Percentiles rank a stretch among this genome's conserved stretches.
phyloP scores from a whole-genome alignment of 805 yeast species.

The Wickerhamomyces kurtzmanii region DNA sequence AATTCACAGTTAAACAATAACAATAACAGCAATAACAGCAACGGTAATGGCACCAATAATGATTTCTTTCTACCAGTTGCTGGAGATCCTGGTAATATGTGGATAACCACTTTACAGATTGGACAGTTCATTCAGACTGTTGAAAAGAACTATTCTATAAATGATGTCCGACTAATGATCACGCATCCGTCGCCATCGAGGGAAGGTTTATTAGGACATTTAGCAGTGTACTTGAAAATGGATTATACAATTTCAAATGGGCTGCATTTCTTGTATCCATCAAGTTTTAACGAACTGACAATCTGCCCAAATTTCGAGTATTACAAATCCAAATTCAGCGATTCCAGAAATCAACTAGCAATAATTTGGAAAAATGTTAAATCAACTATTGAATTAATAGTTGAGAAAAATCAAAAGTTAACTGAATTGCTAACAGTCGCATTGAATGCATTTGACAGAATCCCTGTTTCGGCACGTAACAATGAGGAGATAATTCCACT shows the following conservation, averaged over 20 bases:
- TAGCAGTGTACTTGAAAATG: constrained; percentile 56
- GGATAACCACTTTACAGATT: constrained; percentile 65
- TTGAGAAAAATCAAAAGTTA: constrained; percentile 30
- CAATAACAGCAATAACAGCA: constrained; percentile 19
- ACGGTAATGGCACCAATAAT: constrained; percentile 10
- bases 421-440: constrained; percentile 43
- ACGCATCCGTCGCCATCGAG: constrained; percentile 65
- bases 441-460: constrained; percentile 50
- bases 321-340: constrained; percentile 52
- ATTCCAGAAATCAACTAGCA: constrained; percentile 50
- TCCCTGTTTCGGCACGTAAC: constrained; percentile 32
- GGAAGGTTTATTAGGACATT: constrained; percentile 59
- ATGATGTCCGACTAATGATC: constrained; percentile 49
- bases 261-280: constrained; percentile 59
- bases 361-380: constrained; percentile 55
- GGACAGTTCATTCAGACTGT: constrained; percentile 52
- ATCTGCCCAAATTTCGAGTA: constrained; percentile 54
- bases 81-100: constrained; percentile 56
- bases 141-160: constrained; percentile 25
- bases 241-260: constrained; percentile 71
- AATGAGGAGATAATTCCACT: constrained; percentile 33
- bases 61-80: constrained; percentile 37
- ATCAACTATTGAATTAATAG: constrained; percentile 34
- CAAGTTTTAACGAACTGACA: constrained; percentile 60
- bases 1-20: no score